Evolutionary conservation across 1,284 basidiomycete species (phyloP).

Genomic region (Cryptococcus sp.): DNA sequence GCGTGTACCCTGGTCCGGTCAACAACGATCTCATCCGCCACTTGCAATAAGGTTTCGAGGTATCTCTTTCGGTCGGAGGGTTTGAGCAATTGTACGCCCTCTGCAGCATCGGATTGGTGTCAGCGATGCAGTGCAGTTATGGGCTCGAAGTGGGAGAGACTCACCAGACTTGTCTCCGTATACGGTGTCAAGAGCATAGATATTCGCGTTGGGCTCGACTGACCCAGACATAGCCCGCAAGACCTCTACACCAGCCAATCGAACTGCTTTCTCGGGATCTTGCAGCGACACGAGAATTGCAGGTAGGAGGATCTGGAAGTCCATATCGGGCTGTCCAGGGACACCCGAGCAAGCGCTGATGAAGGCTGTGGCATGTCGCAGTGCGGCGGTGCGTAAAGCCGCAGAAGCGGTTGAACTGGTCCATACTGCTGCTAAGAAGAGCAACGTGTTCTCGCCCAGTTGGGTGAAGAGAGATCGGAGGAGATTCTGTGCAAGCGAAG

Average conservation of each 20-base stretch:
- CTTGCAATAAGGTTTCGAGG: conserved; percentile 61
- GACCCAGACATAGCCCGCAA: conserved; percentile 55
- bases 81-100: conserved; percentile 75
- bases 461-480: conserved; percentile 68
- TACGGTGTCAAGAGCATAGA: conserved; percentile 80
- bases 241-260: conserved; percentile 67
- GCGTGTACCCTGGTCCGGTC: conserved; percentile 66
- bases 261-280: conserved; percentile 58
- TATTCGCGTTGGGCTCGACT: conserved; percentile 51
- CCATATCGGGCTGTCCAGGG: conserved; percentile 35
- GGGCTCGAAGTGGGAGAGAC: conserved; percentile 34
- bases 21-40: conserved; percentile 66
- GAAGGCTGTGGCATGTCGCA: conserved; percentile 70
- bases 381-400: conserved; percentile 67
- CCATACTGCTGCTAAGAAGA: conserved; percentile 78
- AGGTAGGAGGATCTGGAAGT: conserved; percentile 88
- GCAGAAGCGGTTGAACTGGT: conserved; percentile 40
- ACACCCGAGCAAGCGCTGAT: conserved; percentile 57
- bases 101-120: conserved; percentile 49
- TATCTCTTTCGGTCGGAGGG: conserved; percentile 71
- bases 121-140: neutral
- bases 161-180: conserved; percentile 71
- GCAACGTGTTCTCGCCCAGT: conserved; percentile 70
- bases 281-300: conserved; percentile 70
- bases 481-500: conserved; percentile 60